Base-by-base conservation (phyloP, 176 grass and related monocot genomes). In the Lolium rigidum region DNA sequence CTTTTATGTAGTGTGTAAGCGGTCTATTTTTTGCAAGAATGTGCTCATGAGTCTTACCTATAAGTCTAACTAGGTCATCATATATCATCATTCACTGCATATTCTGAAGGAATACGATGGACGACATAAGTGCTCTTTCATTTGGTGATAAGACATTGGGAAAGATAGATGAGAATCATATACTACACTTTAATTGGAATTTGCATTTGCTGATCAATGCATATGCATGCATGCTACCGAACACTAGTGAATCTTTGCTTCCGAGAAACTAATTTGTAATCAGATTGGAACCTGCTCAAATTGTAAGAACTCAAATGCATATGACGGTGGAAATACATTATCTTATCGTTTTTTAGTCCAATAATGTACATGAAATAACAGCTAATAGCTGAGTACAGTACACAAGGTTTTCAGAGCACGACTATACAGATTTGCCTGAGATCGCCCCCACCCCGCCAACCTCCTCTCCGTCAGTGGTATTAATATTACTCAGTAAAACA, bases 281-380 rank as follows among this genome's bases (percentile, higher is more conserved):
- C 20, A 57, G 31, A 47, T 18, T 75, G 28, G 28, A n/a, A 55
- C 21, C 7, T 39, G 17, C 21, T 82, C 47, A 55, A 52, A 76
- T 76, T 76, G 24, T 15, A 52, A 70, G 46, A 22, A 72, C 6
- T 5, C 17, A 24, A 26, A 22, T 12, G 20, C 11, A 1, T 43
- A 9, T 52, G n/a, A 14, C 6, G 4, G 24, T 16, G 4, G n/a
- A 20, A 66, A 47, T 4, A 74, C 6, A 57, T 47, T 57, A 73
- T 74, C 41, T 25, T 57, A 57, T 7, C 22, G 70, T 12, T 46
- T 28, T 24, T 7, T 12, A 5, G 50, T 24, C 18, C 14, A 68
- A 70, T 47, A 59, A 7, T 25, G 16, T 22, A 79, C 84, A 90
- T 90, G 66, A 79, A 90, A 87, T 90, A 87, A 79, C 48, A 22